Conservation (phyloP, 2,329 filamentous ascomycete species). For the Amauroascus niger region DNA sequence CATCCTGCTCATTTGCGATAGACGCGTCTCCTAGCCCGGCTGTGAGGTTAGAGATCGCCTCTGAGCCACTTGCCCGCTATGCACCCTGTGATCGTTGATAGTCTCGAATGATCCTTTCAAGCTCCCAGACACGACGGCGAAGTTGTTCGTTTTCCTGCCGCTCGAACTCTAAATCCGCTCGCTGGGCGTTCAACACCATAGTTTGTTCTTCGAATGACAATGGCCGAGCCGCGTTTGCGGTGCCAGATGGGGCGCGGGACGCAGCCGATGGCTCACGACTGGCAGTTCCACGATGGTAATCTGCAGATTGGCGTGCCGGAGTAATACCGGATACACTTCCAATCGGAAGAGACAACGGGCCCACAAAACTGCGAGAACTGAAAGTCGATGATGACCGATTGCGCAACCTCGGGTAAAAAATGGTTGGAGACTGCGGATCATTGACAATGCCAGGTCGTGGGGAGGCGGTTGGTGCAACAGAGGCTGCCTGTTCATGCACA, state of each 20-base stretch:
- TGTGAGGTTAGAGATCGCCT: constrained; percentile 14
- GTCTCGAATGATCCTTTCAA: constrained; percentile 33
- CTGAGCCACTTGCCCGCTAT: constrained; percentile 5
- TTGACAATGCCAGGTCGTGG: constrained; percentile 45
- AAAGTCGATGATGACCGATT: constrained; percentile 50
- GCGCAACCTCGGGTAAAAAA: constrained; percentile 41
- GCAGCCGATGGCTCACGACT: constrained; percentile 38
- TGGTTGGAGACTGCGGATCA: constrained; percentile 40
- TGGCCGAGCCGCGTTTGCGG: constrained; percentile 25
- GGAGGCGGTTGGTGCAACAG: constrained; percentile 52
- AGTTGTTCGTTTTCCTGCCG: constrained; percentile 42
- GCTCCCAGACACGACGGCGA: constrained; percentile 36
- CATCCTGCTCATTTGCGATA: constrained; percentile 8
- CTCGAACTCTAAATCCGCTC: too few relatives aligned
- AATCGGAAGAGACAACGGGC: constrained; percentile 21
- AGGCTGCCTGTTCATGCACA: constrained; percentile 61
- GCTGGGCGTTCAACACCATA: constrained; percentile 27
- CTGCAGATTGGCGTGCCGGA: constrained; percentile 28
- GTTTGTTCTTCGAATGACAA: constrained; percentile 25
- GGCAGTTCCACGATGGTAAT: constrained; percentile 24
- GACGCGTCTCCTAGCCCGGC: constrained; percentile 15
- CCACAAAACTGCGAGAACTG: constrained; percentile 36
- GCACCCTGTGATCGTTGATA: constrained; percentile 21
- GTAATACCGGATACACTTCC: constrained; percentile 37
- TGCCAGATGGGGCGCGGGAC: constrained; percentile 29